Conservation (phyloP, 2,329 filamentous ascomycete genomes). For the Hypomyces perniciosus region DNA sequence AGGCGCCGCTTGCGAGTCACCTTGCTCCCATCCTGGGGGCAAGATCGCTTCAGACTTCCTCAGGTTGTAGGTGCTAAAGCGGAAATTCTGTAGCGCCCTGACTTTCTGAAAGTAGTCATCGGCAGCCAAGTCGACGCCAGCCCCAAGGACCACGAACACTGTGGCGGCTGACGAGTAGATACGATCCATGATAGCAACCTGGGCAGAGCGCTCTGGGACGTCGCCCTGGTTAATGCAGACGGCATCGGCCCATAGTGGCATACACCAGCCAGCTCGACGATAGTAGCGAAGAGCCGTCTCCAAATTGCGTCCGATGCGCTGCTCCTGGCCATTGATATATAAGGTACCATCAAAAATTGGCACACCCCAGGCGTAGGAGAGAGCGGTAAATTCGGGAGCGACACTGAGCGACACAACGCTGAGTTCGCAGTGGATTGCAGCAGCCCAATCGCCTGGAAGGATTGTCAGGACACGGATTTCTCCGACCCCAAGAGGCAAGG, state of each 20-base stretch:
- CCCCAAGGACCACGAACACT: conserved; percentile 3
- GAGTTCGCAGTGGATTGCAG: too few species aligned
- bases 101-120: background rate
- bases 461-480: too few species aligned
- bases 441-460: too few species aligned
- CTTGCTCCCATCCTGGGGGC: background rate
- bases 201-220: conserved; percentile 1
- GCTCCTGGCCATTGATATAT: background rate
- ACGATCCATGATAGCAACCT: conserved; percentile 7
- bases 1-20: background rate
- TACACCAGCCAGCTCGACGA: background rate
- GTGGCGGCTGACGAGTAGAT: conserved; percentile 8
- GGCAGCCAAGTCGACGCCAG: background rate
- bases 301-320: background rate
- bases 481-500: too few species aligned
- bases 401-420: too few species aligned
- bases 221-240: conserved; percentile 8
- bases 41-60: background rate
- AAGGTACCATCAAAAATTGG: background rate
- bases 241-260: conserved; percentile 8
- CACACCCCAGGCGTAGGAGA: too few species aligned
- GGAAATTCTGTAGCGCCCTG: background rate
- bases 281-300: conserved; percentile 2
- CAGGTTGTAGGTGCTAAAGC: background rate
- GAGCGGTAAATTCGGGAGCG: too few species aligned